These are phyloP conservation scores for Puccinia coronata DNA, from an alignment of 1,284 basidiomycete species.

Conservation along the genomic window DNA sequence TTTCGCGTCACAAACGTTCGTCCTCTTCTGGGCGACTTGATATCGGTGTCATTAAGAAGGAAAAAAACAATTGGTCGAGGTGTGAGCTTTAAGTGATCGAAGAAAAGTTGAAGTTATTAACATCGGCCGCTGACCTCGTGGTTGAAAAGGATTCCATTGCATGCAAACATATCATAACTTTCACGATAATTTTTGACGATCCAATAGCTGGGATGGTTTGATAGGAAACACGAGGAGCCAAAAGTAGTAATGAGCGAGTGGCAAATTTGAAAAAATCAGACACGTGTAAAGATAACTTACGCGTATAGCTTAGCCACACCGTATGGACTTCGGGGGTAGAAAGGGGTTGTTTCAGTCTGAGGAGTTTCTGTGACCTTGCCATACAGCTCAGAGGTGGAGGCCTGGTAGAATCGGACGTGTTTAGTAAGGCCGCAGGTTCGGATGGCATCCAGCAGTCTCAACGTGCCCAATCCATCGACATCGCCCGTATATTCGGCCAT, in stretches of 20 bases:
- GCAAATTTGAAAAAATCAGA: conserved; percentile 20
- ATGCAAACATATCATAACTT: conserved; percentile 83
- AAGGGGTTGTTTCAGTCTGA: conserved; percentile 86
- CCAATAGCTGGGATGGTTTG: conserved; percentile 68
- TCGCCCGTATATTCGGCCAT: conserved; percentile 96
- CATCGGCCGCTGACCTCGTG: conserved; percentile 65
- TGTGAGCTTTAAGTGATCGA: not conserved
- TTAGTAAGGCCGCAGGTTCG: conserved; percentile 84
- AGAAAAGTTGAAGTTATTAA: not conserved
- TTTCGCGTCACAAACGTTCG: conserved; percentile 91
- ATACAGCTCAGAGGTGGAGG: conserved; percentile 88
- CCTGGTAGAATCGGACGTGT: conserved; percentile 83
- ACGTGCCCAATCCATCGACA: conserved; percentile 84
- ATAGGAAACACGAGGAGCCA: not conserved
- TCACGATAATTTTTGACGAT: conserved; percentile 82
- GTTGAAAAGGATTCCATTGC: conserved; percentile 85
- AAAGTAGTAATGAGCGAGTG: conserved; percentile 55
- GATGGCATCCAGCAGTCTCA: conserved; percentile 86
- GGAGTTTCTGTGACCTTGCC: conserved; percentile 88
- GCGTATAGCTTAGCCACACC: conserved; percentile 78
- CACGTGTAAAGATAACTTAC: conserved; percentile 57
- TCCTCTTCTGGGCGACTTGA: conserved; percentile 74
- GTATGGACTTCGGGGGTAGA: conserved; percentile 88
- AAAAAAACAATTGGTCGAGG: not conserved
- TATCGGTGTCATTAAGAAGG: not conserved